Percentiles rank a stretch among this genome's conserved stretches.
These are phyloP conservation scores for Penstemon davidsonii DNA, from an alignment of 257 asterid species.

Conservation along the genomic window DNA sequence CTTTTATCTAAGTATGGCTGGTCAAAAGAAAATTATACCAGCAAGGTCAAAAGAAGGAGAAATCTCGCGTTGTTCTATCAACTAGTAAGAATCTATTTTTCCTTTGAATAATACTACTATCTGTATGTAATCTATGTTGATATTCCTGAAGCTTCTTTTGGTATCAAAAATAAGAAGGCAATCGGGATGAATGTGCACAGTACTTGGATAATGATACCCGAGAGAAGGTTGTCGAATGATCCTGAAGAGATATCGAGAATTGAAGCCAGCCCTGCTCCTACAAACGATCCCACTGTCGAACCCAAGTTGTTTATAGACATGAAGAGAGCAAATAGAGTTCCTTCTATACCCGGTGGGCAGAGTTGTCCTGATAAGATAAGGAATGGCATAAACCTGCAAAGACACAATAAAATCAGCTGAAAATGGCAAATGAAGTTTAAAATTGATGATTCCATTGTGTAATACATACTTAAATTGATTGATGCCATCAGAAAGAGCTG, in stretches of 20 bases:
- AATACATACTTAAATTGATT: constrained; percentile 87
- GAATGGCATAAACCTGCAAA: constrained; percentile 93
- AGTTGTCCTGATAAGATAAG: constrained; percentile 93
- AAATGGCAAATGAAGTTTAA: not conserved
- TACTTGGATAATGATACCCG: constrained; percentile 64
- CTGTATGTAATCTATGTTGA: constrained; percentile 55
- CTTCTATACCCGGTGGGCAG: constrained; percentile 95
- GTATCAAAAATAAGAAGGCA: constrained; percentile 70
- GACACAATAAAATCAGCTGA: constrained; percentile 14
- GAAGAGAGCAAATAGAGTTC: constrained; percentile 87
- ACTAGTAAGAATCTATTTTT: constrained; percentile 7
- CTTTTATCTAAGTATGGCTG: constrained; percentile 23
- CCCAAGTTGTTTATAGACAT: constrained; percentile 96
- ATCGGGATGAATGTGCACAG: constrained; percentile 67
- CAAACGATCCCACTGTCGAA: constrained; percentile 69
- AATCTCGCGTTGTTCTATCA: constrained; percentile 12
- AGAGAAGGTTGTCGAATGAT: constrained; percentile 65
- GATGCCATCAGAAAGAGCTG: constrained; percentile 87
- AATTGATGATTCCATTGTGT: constrained; percentile 1
- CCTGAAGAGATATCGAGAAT: constrained; percentile 81
- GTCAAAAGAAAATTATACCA: constrained; percentile 23
- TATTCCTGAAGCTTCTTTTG: constrained; percentile 81
- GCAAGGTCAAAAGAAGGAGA: constrained; percentile 1
- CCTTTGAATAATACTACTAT: not conserved
- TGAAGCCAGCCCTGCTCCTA: constrained; percentile 85